Evolutionary conservation across 495 filamentous ascomycete genomes (phyloP).

Genomic region (Penicillium cinerascens): DNA sequence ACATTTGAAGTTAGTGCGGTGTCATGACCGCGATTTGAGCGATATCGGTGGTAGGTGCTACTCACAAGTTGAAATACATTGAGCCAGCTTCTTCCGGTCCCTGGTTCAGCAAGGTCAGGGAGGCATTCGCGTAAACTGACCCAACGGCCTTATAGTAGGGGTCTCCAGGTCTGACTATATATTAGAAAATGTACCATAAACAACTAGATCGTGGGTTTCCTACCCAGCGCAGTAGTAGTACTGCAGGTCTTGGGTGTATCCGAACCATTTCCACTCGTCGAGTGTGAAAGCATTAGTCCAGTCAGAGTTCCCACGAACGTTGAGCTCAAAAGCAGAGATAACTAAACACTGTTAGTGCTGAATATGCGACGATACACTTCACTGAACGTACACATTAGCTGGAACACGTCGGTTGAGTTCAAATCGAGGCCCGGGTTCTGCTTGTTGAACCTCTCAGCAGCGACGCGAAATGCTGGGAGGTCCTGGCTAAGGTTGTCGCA

Average conservation of each 20-base stretch:
- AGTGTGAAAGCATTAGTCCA: constrained; percentile 54
- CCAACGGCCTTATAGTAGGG: constrained; percentile 41
- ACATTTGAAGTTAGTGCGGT: too few relatives aligned
- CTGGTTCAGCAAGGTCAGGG: constrained; percentile 41
- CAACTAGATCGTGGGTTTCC: background rate
- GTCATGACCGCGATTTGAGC: too few relatives aligned
- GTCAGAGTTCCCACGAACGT: constrained; percentile 41
- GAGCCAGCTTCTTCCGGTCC: constrained; percentile 40
- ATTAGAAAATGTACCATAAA: background rate
- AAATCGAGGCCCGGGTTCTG: constrained; percentile 22
- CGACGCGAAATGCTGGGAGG: constrained; percentile 16
- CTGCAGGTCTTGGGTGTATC: constrained; percentile 49
- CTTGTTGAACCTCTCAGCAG: constrained; percentile 23
- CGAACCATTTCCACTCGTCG: constrained; percentile 49
- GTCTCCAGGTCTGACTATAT: constrained; percentile 36
- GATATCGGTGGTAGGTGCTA: background rate
- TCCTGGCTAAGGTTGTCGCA: constrained; percentile 6
- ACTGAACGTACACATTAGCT: constrained; percentile 17
- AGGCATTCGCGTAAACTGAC: constrained; percentile 53
- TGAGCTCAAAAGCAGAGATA: constrained; percentile 53
- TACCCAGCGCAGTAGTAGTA: constrained; percentile 53
- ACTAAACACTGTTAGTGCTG: constrained; percentile 4
- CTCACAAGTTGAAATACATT: constrained; percentile 54
- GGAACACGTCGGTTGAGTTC: constrained; percentile 16
- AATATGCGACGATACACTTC: background rate